Evolutionary conservation across 2,329 filamentous ascomycete genomes (phyloP).

Genomic region (Chaetomiaceae sp.): DNA sequence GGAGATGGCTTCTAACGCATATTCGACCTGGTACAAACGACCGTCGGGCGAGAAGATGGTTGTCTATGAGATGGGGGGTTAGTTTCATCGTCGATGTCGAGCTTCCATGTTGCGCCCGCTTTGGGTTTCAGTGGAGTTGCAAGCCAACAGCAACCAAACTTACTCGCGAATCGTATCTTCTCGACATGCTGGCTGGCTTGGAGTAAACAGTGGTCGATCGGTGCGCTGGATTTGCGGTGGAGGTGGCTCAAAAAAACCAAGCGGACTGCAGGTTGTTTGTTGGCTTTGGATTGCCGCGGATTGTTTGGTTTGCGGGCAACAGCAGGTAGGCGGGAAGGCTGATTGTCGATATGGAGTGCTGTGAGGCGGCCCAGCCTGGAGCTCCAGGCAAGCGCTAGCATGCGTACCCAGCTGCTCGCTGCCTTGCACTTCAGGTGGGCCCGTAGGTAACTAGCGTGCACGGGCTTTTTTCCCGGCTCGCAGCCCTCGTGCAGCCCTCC

Average conservation of each 20-base stretch:
- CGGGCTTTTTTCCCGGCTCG: neutral
- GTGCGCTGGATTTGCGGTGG: neutral
- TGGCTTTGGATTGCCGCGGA: neutral
- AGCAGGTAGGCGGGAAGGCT: slow-evolving; percentile 14
- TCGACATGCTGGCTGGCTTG: slow-evolving; percentile 64
- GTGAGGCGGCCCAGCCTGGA: slow-evolving; percentile 27
- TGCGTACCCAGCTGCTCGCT: slow-evolving; percentile 27
- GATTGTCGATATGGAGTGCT: slow-evolving; percentile 21
- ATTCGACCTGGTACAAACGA: slow-evolving; percentile 98
- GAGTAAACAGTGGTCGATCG: neutral
- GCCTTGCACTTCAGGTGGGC: slow-evolving; percentile 20
- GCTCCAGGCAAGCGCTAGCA: slow-evolving; percentile 43
- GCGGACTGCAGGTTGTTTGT: slow-evolving; percentile 3
- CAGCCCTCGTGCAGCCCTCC: too few relatives aligned
- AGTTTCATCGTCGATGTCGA: slow-evolving; percentile 20
- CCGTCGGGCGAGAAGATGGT: slow-evolving; percentile 99
- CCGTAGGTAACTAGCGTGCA: neutral
- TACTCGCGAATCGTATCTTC: slow-evolving; percentile 96
- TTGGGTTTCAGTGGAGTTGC: slow-evolving; percentile 7
- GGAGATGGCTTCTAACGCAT: slow-evolving; percentile 97
- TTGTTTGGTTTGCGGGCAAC: neutral
- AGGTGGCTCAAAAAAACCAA: too few relatives aligned
- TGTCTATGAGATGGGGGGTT: slow-evolving; percentile 58
- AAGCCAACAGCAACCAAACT: slow-evolving; percentile 37
- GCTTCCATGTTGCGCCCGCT: slow-evolving; percentile 11